Evolutionary conservation across 2,329 filamentous ascomycete genomes (phyloP).

Genomic region (Dryadomyces quercivorus): DNA sequence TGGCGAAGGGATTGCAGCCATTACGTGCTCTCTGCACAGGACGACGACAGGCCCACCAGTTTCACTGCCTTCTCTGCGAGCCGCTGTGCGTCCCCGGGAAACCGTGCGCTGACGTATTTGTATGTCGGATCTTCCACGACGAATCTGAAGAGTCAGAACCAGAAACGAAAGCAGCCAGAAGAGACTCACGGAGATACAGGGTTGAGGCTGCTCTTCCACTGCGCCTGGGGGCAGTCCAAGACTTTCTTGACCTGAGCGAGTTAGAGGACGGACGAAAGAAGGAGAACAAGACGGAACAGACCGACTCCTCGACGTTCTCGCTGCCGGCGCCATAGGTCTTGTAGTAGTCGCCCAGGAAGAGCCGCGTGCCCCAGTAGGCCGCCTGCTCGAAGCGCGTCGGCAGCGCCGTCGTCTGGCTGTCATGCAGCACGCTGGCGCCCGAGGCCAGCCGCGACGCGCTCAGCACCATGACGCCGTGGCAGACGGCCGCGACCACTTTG

Average conservation of each 20-base stretch:
- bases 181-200: slow-evolving; percentile 26
- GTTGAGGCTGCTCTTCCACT: slow-evolving; percentile 31
- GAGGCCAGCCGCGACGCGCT: slow-evolving; percentile 26
- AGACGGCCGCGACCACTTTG: slow-evolving; percentile 33
- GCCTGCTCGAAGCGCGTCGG: slow-evolving; percentile 35
- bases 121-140: slow-evolving; percentile 34
- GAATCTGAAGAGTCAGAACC: slow-evolving; percentile 22
- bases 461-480: slow-evolving; percentile 40
- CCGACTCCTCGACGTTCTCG: slow-evolving; percentile 33
- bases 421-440: slow-evolving; percentile 33
- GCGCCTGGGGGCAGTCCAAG: slow-evolving; percentile 24
- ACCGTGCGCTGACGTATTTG: slow-evolving; percentile 36
- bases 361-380: slow-evolving; percentile 35
- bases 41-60: slow-evolving; percentile 21
- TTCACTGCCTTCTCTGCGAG: slow-evolving; percentile 29
- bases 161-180: neutral
- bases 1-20: too few relatives aligned
- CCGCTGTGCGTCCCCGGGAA: slow-evolving; percentile 29
- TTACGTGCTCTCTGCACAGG: too few relatives aligned
- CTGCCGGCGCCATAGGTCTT: slow-evolving; percentile 42
- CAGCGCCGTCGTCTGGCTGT: slow-evolving; percentile 34
- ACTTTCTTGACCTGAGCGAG: slow-evolving; percentile 26
- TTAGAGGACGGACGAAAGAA: neutral
- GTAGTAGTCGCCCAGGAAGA: slow-evolving; percentile 40
- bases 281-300: slow-evolving; percentile 16